A percentile compares a stretch with the other conserved stretches of the same genome.
Evolutionary conservation across 352 stramenopile species (phyloP).

Genomic region (Phytophthora fragariaefolia): DNA sequence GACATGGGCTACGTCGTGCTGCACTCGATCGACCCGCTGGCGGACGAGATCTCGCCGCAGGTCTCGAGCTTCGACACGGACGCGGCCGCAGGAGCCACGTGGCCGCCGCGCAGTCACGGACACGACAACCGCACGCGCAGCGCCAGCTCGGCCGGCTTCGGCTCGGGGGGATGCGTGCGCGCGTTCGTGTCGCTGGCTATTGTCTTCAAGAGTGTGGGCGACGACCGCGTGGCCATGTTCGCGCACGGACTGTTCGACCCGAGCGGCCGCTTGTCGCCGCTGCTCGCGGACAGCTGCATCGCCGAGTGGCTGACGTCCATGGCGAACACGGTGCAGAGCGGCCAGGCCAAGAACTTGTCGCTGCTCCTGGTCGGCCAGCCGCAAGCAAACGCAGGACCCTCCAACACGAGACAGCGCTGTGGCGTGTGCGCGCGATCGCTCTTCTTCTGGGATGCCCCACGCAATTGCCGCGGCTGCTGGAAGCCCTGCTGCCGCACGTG

Average conservation of each 20-base stretch:
- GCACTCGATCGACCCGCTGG: constrained; percentile 66
- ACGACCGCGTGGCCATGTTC: constrained; percentile 74
- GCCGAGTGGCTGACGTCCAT: constrained; percentile 66
- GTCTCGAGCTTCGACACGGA: constrained; percentile 24
- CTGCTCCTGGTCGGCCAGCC: constrained; percentile 51
- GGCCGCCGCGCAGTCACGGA: constrained; percentile 23
- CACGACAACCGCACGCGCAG: constrained; percentile 25
- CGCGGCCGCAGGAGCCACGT: constrained; percentile 31
- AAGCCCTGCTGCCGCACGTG: constrained; percentile 68
- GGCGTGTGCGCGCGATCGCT: constrained; percentile 59
- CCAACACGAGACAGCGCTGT: constrained; percentile 39
- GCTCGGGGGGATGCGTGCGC: constrained; percentile 50
- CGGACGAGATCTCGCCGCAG: constrained; percentile 33
- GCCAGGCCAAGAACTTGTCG: constrained; percentile 80
- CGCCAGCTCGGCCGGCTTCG: constrained; percentile 19
- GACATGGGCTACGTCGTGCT: constrained; percentile 75
- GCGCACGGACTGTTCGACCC: constrained; percentile 71
- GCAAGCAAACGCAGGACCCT: constrained; percentile 7
- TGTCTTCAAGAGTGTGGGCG: constrained; percentile 63
- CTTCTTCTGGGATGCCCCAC: constrained; percentile 72
- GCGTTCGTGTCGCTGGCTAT: constrained; percentile 69
- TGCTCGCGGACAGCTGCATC: constrained; percentile 64
- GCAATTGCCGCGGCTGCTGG: constrained; percentile 72
- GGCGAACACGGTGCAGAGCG: constrained; percentile 65
- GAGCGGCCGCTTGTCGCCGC: constrained; percentile 55